Percentiles rank a stretch among this genome's conserved stretches.
Conservation (phyloP, 1,139 yeast species). For the Candida sp. region DNA sequence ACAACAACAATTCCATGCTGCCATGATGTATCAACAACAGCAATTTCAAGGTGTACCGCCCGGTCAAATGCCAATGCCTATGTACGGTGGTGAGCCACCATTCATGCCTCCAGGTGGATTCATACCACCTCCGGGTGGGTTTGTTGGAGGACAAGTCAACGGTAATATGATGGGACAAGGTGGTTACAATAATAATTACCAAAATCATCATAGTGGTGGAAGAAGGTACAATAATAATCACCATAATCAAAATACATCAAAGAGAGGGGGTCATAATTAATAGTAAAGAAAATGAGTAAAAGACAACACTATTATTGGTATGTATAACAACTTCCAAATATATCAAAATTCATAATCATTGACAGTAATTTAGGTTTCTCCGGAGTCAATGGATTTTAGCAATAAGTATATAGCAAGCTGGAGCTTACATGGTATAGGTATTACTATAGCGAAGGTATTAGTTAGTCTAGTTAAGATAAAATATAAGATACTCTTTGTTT, state of each 20-base stretch:
- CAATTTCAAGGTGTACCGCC: constrained; percentile 28
- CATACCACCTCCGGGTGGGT: constrained; percentile 28
- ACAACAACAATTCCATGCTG: constrained; percentile 36
- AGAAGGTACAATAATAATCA: constrained; percentile 6
- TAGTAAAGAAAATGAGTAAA: background rate
- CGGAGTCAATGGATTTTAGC: background rate
- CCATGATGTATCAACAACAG: constrained; percentile 38
- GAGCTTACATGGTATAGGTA: background rate
- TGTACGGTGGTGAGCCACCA: constrained; percentile 32
- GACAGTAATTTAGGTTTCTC: background rate
- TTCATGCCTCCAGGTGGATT: constrained; percentile 38
- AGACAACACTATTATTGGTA: background rate
- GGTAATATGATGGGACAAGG: constrained; percentile 20
- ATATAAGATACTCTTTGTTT: background rate
- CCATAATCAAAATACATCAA: constrained; percentile 7
- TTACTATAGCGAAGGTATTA: background rate
- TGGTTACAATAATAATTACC: constrained; percentile 5
- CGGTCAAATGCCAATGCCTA: constrained; percentile 33
- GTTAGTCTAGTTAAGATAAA: background rate
- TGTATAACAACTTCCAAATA: background rate
- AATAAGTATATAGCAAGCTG: background rate
- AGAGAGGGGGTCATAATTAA: constrained; percentile 9
- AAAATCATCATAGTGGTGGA: constrained; percentile 9
- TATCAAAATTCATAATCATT: background rate
- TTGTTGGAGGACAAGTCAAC: constrained; percentile 28